These are phyloP conservation scores for Thraustotheca clavata DNA, from an alignment of 352 stramenopile genomes.

Conservation along the genomic window DNA sequence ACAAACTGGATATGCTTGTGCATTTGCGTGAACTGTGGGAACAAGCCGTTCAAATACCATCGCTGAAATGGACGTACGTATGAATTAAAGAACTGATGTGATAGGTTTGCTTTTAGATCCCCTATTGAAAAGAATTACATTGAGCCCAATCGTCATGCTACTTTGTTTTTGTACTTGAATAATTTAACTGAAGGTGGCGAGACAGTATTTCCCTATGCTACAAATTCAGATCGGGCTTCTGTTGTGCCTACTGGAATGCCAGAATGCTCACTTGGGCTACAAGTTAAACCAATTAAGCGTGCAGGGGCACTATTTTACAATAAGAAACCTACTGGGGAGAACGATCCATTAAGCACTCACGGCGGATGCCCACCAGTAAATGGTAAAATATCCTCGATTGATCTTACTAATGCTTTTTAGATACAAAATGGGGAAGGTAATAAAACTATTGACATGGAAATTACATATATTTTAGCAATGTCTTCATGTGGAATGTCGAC, in stretches of 20 bases:
- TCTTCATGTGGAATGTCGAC: slow-evolving; percentile 20
- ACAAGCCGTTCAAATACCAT: not conserved
- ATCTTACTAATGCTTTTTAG: too few relatives aligned
- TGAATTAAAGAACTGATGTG: too few relatives aligned
- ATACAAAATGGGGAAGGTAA: slow-evolving; percentile 13
- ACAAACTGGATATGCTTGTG: not conserved
- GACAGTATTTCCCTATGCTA: slow-evolving; percentile 67
- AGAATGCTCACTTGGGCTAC: slow-evolving; percentile 13
- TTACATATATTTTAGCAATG: not conserved
- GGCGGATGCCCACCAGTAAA: slow-evolving; percentile 18
- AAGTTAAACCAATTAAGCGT: slow-evolving; percentile 3
- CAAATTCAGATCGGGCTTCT: not conserved
- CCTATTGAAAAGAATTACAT: slow-evolving; percentile 20
- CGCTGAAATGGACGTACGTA: not conserved
- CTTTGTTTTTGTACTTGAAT: slow-evolving; percentile 85
- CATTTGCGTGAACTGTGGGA: slow-evolving; percentile 4
- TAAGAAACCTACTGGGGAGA: slow-evolving; percentile 11
- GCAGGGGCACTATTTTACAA: slow-evolving; percentile 20
- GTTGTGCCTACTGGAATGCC: not conserved
- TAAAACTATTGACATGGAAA: not conserved
- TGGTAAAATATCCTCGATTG: too few relatives aligned
- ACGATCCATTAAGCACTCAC: slow-evolving; percentile 16
- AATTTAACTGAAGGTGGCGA: slow-evolving; percentile 70
- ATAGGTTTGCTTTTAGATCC: too few relatives aligned
- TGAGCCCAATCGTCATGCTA: slow-evolving; percentile 64